Evolutionary conservation across 2,329 filamentous ascomycete genomes (phyloP).

Genomic region (Cordyceps pruinosa): DNA sequence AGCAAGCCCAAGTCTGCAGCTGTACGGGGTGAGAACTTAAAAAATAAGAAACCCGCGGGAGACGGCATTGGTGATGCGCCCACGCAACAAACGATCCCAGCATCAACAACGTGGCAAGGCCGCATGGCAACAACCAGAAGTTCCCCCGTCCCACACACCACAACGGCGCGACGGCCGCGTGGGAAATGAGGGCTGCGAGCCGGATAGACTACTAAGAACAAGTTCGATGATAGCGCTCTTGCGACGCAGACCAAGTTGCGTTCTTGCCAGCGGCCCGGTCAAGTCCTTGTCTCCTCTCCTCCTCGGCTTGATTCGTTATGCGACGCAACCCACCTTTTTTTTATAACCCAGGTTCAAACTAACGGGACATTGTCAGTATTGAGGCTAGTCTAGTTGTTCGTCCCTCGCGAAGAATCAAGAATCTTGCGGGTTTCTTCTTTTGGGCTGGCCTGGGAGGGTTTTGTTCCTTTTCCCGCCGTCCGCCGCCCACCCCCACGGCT

Average conservation of each 20-base stretch:
- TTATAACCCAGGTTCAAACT: not conserved
- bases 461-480: too few species aligned
- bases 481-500: not conserved
- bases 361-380: slow-evolving; percentile 7
- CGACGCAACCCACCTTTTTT: not conserved
- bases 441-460: too few species aligned
- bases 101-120: slow-evolving; percentile 3
- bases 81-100: not conserved
- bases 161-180: not conserved
- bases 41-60: not conserved
- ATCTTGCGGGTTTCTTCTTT: too few species aligned
- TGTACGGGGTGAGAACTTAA: not conserved
- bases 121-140: not conserved
- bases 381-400: not conserved
- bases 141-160: not conserved
- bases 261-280: not conserved
- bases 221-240: not conserved
- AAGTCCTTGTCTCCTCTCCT: not conserved
- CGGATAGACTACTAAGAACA: too few species aligned
- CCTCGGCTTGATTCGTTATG: not conserved
- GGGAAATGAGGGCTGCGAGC: not conserved
- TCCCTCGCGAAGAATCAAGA: too few species aligned
- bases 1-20: too few species aligned
- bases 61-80: not conserved
- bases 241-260: not conserved